Base-by-base conservation (phyloP, 805 yeast genomes). In the Metschnikowia shivogae region DNA sequence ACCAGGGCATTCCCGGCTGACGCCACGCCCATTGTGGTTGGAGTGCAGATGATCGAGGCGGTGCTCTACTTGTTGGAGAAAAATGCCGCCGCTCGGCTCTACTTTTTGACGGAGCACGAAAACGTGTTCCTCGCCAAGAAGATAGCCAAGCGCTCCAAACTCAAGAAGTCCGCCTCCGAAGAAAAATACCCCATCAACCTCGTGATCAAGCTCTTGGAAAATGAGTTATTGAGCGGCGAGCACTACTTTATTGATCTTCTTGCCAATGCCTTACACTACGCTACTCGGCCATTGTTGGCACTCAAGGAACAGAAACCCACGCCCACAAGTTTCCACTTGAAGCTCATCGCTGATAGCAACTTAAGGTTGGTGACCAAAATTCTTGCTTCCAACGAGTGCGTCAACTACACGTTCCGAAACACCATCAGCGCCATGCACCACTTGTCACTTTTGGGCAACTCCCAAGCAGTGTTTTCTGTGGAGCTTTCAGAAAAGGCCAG, bases 351-450 rank as follows among this genome's bases (percentile, higher is more conserved):
- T 0, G 80, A 77, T 34, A 64, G 70, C 17, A 83, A 82, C 51
- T 69, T 88, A 56, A 75, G 78, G 39, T 75, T 74, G 49, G 70
- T 89, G 28, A 83, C 86, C 12, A 74, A 80, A 19, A 80, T 87
- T 28, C 70, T 90, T 43, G 79, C 84, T 4, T 78, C 92, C 1
- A 88, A 86, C 57, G 95, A 90, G 45, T 89, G 97, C 59, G 81
- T 90, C 30, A 83, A 87, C 51, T 77, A 84, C 35, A 87, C 95
- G 0, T 89, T 90, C 67, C 89, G 89, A 56, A 86, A 89, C 59
- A 82, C 90, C 0, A 73, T 90, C 42, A 79, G 86, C 48, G 79
- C 89, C 1, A 86, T 90, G 82, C 90, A 84, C 53, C 83, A 86
- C 57, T 62, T 90, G 36, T 77, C 88, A 0, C 68, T 75, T 13